These are phyloP conservation scores for Ophiostoma novo-ulmi DNA, from an alignment of 2,329 filamentous ascomycete genomes.

Conservation along the genomic window DNA sequence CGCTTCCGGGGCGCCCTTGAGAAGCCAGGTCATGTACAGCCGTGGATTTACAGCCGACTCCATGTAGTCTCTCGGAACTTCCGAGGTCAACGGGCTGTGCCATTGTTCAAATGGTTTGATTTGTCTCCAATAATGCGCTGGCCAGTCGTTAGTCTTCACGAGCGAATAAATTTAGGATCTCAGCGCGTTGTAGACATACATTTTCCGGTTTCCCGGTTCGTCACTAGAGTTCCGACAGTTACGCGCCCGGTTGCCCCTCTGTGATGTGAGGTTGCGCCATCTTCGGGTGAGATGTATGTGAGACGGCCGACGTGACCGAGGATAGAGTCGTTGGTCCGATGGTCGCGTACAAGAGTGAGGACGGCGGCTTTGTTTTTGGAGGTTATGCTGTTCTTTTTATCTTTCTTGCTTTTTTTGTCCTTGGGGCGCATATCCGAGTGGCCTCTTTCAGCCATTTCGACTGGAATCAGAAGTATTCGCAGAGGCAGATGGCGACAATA, in stretches of 20 bases:
- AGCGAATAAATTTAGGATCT: background rate
- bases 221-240: slow-evolving; percentile 21
- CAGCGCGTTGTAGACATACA: background rate
- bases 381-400: background rate
- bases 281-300: slow-evolving; percentile 38
- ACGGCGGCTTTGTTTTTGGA: background rate
- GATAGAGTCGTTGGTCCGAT: slow-evolving; percentile 43
- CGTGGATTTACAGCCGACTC: slow-evolving; percentile 18
- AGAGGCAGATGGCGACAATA: background rate
- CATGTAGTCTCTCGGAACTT: background rate
- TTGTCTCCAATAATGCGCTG: slow-evolving; percentile 30
- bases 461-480: slow-evolving; percentile 14
- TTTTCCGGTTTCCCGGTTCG: slow-evolving; percentile 21
- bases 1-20: slow-evolving; percentile 48
- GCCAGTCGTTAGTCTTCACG: slow-evolving; percentile 17
- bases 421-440: background rate
- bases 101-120: slow-evolving; percentile 31
- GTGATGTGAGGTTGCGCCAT: slow-evolving; percentile 28
- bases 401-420: background rate
- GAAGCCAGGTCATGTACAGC: slow-evolving; percentile 46
- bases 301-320: slow-evolving; percentile 51
- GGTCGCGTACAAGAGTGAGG: slow-evolving; percentile 31
- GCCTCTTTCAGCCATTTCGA: slow-evolving; percentile 31
- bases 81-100: slow-evolving; percentile 28
- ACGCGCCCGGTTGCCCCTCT: background rate